Base-by-base conservation (phyloP, 345 rosid species). In the Populus nigra region DNA sequence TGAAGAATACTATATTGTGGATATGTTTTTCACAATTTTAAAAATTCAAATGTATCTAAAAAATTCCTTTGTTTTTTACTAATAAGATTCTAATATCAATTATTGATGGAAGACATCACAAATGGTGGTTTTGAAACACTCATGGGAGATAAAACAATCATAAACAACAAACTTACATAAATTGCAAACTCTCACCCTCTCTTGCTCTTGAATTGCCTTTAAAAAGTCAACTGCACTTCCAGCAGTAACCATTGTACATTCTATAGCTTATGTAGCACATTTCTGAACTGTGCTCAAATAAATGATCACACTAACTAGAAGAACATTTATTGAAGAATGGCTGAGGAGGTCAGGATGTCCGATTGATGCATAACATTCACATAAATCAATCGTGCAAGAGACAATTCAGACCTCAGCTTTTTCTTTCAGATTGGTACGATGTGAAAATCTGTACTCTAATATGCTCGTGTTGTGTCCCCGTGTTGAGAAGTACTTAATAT, bases 221-320 rank as follows among this genome's bases (percentile, higher is more conserved):
- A 38, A 1, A n/a, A 69, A 69, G 72, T 69, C 72, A 69, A 41
- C 1, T 69, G 72, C 41, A 69, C 72, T 39, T 36, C 23, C 35
- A 69, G 18, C 31, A 23, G 16, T 62, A 15, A 39, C 69, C 12
- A 22, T n/a, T 22, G 67, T 29, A 25, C 35, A 25, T 1, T 49
- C 13, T 49, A 3, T 49, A 55, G 25, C 6, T 27, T 27, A 16
- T 53, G 11, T 22, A 1, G 22, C 12, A 43, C 2, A 7, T 0
- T 4, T 33, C 36, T 33, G 53, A 7, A 70, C 61, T 43, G 29
- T 15, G 29, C 31, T 70, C 22, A 12, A 70, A 45, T 70, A 49
- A 43, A 3, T 18, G 29, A 29, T n/a, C n/a, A n/a, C 10, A 20
- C 45, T 4, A 33, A 41, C 27, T 5, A 23, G 45, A 0, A 68